Evolutionary conservation across 2,329 filamentous ascomycete species (phyloP), one percentile per base, ranked within the genome.

Genomic region (Orbilia ellipsospora): DNA sequence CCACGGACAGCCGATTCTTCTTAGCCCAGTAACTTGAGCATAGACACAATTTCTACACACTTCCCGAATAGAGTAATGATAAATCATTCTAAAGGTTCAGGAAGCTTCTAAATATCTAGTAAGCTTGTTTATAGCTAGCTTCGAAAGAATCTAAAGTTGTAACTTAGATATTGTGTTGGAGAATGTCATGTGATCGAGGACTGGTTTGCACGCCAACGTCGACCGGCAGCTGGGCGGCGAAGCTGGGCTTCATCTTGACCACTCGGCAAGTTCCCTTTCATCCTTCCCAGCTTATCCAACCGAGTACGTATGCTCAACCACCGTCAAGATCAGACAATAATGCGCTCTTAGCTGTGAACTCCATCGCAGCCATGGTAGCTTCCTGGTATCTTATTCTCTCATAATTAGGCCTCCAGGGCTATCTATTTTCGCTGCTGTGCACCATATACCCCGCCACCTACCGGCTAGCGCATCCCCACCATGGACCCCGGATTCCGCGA

Each of bases 401-500:
- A 8, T 60, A 50, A 57, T 31, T 18, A 51, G 57, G 15, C n/a
- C 31, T 36, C 31, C 31, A 36, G 10, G 31, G 31, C 31, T 36
- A 36, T 10, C 44, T 12, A n/a, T 48, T 18, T 7, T 13, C 13
- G 13, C 5, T 48, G 6, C 13, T 12, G 16, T 48, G 16, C 13
- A 15, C 44, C 44, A 12, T 10, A n/a, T 10, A 6, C 44, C 16
- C 44, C 44, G 13, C 65, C n/a, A 28, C 64, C 45, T 72, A 78
- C 44, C 45, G 13, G 73, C 77, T 13, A 42, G 16, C 48, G 4
- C 16, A 26, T 40, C n/a, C 26, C 23, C 13, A 12, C 23, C 60
- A 67, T 60, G 40, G 70, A 68, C 13, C 40, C 55, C 26, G 87
- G 86, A n/a, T 80, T 85, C 42, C 86, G 86, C 31, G 89, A 86